These are phyloP conservation scores for Komagataella pastoris DNA, from an alignment of 805 yeast species.

Conservation along the genomic window DNA sequence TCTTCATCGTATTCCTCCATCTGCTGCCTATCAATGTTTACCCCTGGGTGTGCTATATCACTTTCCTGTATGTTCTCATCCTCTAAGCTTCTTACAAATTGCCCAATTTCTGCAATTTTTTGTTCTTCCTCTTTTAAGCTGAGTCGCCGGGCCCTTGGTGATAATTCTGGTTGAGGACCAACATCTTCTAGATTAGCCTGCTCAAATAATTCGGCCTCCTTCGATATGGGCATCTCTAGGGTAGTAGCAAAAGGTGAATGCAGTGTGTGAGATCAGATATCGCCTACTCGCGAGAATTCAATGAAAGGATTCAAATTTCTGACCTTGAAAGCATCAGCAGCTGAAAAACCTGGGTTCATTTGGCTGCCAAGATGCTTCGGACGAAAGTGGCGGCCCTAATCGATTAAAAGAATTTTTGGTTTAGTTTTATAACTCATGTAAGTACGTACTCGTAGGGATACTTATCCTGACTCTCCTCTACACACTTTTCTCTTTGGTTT, in stretches of 20 bases:
- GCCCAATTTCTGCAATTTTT: background rate
- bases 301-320: background rate
- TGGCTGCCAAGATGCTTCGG: background rate
- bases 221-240: conserved; percentile 5
- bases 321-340: background rate
- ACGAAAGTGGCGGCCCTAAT: too few relatives aligned
- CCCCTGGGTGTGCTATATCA: conserved; percentile 12
- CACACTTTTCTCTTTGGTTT: background rate
- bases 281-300: background rate
- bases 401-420: too few relatives aligned
- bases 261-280: background rate
- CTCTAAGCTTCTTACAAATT: conserved; percentile 5
- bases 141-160: conserved; percentile 1
- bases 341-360: background rate
- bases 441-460: too few relatives aligned
- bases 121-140: background rate
- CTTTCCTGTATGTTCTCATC: conserved; percentile 8
- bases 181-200: conserved; percentile 18
- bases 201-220: conserved; percentile 18
- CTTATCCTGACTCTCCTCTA: background rate
- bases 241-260: background rate
- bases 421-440: too few relatives aligned
- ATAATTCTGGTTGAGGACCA: conserved; percentile 13
- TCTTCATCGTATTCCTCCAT: conserved; percentile 17
- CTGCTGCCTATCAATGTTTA: conserved; percentile 17